Percentiles rank a stretch among this genome's conserved stretches.
Evolutionary conservation across 495 filamentous ascomycete genomes (phyloP).

Genomic region (Aspergillus olivimuriae): DNA sequence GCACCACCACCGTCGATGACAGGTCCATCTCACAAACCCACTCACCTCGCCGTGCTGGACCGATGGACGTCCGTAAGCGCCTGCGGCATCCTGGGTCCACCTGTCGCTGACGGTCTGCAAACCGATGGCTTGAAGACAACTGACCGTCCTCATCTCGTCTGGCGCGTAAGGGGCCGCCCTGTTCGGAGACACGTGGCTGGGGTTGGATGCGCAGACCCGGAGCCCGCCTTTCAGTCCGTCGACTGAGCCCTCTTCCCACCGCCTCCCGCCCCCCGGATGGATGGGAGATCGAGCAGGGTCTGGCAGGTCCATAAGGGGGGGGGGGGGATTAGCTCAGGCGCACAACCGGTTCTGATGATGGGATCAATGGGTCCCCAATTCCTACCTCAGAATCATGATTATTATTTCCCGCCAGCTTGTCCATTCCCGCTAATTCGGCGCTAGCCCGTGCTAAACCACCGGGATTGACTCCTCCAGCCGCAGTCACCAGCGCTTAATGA

Average conservation of each 20-base stretch:
- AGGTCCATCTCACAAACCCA: too few relatives aligned
- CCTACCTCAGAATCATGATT: not conserved
- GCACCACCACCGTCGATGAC: too few relatives aligned
- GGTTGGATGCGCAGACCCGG: conserved; percentile 13
- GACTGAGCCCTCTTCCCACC: not conserved
- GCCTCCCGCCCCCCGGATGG: not conserved
- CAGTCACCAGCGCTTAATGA: conserved; percentile 13
- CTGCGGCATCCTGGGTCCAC: conserved; percentile 1
- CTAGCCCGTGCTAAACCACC: conserved; percentile 12
- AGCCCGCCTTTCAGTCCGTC: conserved; percentile 1
- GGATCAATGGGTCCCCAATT: too few relatives aligned
- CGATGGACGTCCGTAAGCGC: conserved; percentile 8
- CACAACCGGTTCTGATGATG: not conserved
- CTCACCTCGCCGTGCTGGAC: too few relatives aligned
- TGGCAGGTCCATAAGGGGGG: not conserved
- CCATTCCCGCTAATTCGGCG: conserved; percentile 3
- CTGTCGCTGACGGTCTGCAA: conserved; percentile 5
- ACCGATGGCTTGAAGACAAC: not conserved
- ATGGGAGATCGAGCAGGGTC: too few relatives aligned
- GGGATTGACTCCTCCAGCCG: conserved; percentile 19
- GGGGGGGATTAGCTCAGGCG: conserved; percentile 2
- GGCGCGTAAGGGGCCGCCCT: conserved; percentile 12
- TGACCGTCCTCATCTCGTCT: conserved; percentile 6
- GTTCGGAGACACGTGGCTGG: conserved; percentile 15
- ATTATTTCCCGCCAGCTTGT: conserved; percentile 2